Evolutionary conservation across 106 monocot genomes (phyloP).

Genomic region (Apostasia ramifera): DNA sequence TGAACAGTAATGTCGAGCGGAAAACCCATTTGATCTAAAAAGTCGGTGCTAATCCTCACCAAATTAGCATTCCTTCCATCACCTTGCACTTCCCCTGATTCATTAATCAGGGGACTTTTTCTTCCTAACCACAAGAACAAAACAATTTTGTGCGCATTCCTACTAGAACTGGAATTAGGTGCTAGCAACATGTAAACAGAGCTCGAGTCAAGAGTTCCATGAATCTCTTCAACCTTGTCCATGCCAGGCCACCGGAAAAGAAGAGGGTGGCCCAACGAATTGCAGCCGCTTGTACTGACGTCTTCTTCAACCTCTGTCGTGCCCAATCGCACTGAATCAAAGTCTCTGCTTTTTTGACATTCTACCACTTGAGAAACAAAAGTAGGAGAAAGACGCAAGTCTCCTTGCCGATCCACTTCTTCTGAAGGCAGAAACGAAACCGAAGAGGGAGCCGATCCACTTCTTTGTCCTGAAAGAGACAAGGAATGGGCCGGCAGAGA

Average conservation of each 20-base stretch:
- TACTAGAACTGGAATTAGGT: slow-evolving; percentile 18
- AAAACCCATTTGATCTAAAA: slow-evolving; percentile 36
- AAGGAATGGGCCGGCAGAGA: neutral
- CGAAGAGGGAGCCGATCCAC: slow-evolving; percentile 14
- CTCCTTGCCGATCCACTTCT: slow-evolving; percentile 10
- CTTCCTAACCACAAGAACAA: slow-evolving; percentile 59
- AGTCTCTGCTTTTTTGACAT: slow-evolving; percentile 7
- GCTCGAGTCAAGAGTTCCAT: slow-evolving; percentile 44
- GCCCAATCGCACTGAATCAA: slow-evolving; percentile 13
- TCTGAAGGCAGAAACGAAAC: slow-evolving; percentile 9
- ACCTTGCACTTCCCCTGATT: neutral
- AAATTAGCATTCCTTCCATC: neutral
- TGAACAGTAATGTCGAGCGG: slow-evolving; percentile 39
- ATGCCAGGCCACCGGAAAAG: slow-evolving; percentile 46
- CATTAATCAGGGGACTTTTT: slow-evolving; percentile 1
- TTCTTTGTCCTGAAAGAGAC: slow-evolving; percentile 34
- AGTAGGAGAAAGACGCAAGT: slow-evolving; percentile 49
- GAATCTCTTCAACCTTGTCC: slow-evolving; percentile 38
- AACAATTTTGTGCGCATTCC: slow-evolving; percentile 7
- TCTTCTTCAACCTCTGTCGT: slow-evolving; percentile 8
- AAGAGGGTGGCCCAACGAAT: slow-evolving; percentile 15
- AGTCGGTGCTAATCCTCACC: slow-evolving; percentile 22
- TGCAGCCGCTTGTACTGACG: neutral
- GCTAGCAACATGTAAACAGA: slow-evolving; percentile 53
- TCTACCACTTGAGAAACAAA: slow-evolving; percentile 25